These are phyloP conservation scores for Jaminaea rosea DNA, from an alignment of 1,284 basidiomycete genomes.

Conservation along the genomic window DNA sequence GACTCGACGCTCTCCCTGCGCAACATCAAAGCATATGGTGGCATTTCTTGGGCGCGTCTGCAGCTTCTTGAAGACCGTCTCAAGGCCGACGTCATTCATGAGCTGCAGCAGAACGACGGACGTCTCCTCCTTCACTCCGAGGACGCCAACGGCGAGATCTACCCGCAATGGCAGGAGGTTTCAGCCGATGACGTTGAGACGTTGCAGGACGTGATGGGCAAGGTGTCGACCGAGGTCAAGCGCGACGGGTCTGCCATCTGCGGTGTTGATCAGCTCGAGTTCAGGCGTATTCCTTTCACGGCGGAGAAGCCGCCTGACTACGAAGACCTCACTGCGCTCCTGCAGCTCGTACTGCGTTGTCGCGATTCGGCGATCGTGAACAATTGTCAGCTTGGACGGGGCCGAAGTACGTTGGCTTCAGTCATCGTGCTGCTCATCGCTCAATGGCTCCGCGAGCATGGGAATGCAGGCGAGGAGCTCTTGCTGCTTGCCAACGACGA, in stretches of 20 bases:
- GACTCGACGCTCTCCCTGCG: conserved; percentile 41
- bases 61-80: conserved; percentile 67
- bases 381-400: conserved; percentile 91
- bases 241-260: neutral
- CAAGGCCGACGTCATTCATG: conserved; percentile 75
- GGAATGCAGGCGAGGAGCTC: conserved; percentile 9
- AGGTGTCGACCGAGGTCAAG: conserved; percentile 21
- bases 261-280: conserved; percentile 61
- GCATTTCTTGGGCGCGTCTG: conserved; percentile 40
- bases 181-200: conserved; percentile 68
- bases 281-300: conserved; percentile 83
- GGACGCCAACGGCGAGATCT: conserved; percentile 73
- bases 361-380: conserved; percentile 79
- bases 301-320: conserved; percentile 52
- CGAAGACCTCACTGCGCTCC: conserved; percentile 52
- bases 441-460: conserved; percentile 62
- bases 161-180: conserved; percentile 92
- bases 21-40: conserved; percentile 42
- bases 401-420: conserved; percentile 82
- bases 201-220: conserved; percentile 78
- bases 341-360: conserved; percentile 62
- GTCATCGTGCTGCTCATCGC: conserved; percentile 78
- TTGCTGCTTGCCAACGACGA: too few relatives aligned
- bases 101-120: conserved; percentile 73
- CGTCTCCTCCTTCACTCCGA: conserved; percentile 84